Evolutionary conservation across 2,329 filamentous ascomycete species (phyloP), one percentile per base, ranked within the genome.

Genomic region (Magnaporthiopsis rhizophila): DNA sequence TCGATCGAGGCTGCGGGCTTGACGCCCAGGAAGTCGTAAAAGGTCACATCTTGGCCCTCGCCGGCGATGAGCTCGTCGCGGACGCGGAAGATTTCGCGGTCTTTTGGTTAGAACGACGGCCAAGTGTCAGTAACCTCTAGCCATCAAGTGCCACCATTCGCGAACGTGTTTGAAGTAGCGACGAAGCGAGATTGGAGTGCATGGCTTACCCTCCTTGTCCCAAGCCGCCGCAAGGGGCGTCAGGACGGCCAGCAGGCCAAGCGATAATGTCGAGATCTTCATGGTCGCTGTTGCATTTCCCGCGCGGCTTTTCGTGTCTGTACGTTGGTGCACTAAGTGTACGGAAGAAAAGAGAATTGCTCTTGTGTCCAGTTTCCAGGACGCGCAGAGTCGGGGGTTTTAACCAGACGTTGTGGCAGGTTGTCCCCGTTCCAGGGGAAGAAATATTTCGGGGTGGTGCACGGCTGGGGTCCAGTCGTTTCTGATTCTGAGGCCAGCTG

Each of bases 41-140:
- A 99, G 70, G 91, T 95, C 66, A 91, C 84, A 67, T 90, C 88
- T 62, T 81, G 72, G 65, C 95, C 92, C 75, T 97, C 91, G 68
- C 87, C 81, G 59, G 86, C 78, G 66, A 85, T 80, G 64, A 99
- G 85, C 75, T 98, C 95, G 79, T 97, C 92, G 73, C 89, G 89
- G 67, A 99, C 83, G 71, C 92, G 90, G 81, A 99, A 99, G 80
- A 99, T 98, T 79, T 99, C 95, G 74, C 96, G 92, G 78, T 99
- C 95, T 96, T 72, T 50, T 72, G 45, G 12, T 67, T 58, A 50
- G 56, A 8, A 28, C 24, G 5, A 36, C 24, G 64, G 3, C 13
- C 5, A 58, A 61, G 34, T 58, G 56, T 62, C 60, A 65, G 61
- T 6, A 57, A 62, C 13, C 32, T 15, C 8, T 21, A 13, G 18